phyloP scores from a whole-genome alignment of 352 stramenopile genomes.

The Pythium folliculosum region DNA sequence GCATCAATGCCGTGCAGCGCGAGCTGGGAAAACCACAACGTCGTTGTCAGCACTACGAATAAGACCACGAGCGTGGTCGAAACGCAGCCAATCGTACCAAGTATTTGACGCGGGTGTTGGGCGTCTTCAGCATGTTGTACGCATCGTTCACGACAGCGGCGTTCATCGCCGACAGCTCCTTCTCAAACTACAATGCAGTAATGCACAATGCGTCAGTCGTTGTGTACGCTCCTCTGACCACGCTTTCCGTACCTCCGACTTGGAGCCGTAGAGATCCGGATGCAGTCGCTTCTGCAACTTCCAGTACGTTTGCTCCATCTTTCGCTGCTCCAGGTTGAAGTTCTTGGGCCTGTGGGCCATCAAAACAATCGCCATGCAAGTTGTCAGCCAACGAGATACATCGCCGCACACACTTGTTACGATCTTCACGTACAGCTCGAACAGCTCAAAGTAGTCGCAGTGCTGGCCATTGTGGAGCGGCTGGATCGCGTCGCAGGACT shows the following conservation, averaged over 20 bases:
- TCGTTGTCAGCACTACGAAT: slow-evolving; percentile 39
- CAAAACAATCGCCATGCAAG: neutral
- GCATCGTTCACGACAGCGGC: slow-evolving; percentile 82
- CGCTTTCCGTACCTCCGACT: slow-evolving; percentile 60
- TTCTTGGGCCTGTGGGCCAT: slow-evolving; percentile 56
- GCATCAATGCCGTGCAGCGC: slow-evolving; percentile 82
- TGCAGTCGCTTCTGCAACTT: slow-evolving; percentile 86
- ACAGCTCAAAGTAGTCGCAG: slow-evolving; percentile 89
- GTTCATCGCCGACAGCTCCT: slow-evolving; percentile 78
- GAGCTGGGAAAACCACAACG: slow-evolving; percentile 42
- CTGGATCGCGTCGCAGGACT: slow-evolving; percentile 77
- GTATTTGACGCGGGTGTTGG: slow-evolving; percentile 84
- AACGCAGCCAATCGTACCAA: slow-evolving; percentile 40
- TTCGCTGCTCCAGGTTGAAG: slow-evolving; percentile 78
- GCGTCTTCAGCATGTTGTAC: slow-evolving; percentile 89
- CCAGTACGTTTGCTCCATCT: slow-evolving; percentile 88
- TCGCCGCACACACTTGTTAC: too few species aligned
- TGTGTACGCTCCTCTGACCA: too few species aligned
- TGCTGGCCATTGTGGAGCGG: slow-evolving; percentile 53
- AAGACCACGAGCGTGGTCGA: slow-evolving; percentile 18
- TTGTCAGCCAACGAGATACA: too few species aligned
- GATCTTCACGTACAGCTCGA: slow-evolving; percentile 61
- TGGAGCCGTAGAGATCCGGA: slow-evolving; percentile 83
- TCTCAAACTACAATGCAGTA: slow-evolving; percentile 63
- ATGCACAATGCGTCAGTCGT: too few species aligned